Conservation (phyloP, 2,329 filamentous ascomycete genomes). For the Hymenoscyphus fraxineus region DNA sequence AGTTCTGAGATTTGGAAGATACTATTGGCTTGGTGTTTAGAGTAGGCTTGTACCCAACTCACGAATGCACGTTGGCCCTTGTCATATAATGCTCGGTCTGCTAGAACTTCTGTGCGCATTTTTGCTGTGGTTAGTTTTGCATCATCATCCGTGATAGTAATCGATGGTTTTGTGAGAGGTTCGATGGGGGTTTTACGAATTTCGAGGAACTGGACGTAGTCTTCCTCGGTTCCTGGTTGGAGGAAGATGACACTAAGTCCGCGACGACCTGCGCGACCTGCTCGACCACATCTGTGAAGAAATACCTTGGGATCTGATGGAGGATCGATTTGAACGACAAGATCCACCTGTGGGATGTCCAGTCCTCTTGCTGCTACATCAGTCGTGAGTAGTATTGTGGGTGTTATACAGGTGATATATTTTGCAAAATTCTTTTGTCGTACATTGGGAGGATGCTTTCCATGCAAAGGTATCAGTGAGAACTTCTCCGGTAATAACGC, state of each 20-base stretch:
- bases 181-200: slow-evolving; percentile 82
- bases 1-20: slow-evolving; percentile 83
- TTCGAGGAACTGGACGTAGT: slow-evolving; percentile 82
- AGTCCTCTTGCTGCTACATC: slow-evolving; percentile 88
- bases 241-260: slow-evolving; percentile 85
- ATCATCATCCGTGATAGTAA: slow-evolving; percentile 59
- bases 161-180: slow-evolving; percentile 53
- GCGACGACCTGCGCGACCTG: slow-evolving; percentile 81
- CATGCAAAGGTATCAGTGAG: slow-evolving; percentile 76
- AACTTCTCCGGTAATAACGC: slow-evolving; percentile 65
- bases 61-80: slow-evolving; percentile 91
- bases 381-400: slow-evolving; percentile 83
- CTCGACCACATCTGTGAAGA: slow-evolving; percentile 86
- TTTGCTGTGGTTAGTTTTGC: slow-evolving; percentile 52
- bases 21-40: slow-evolving; percentile 82
- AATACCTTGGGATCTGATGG: slow-evolving; percentile 90
- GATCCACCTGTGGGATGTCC: slow-evolving; percentile 86
- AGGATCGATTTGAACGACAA: slow-evolving; percentile 85
- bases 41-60: slow-evolving; percentile 87
- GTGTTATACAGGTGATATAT: slow-evolving; percentile 71
- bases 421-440: slow-evolving; percentile 82
- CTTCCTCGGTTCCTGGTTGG: slow-evolving; percentile 79
- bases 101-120: slow-evolving; percentile 56
- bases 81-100: slow-evolving; percentile 61
- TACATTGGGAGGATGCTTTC: slow-evolving; percentile 84